phyloP scores from a whole-genome alignment of 2,329 filamentous ascomycete species.

The Cladosporium austrohemisphaericum region DNA sequence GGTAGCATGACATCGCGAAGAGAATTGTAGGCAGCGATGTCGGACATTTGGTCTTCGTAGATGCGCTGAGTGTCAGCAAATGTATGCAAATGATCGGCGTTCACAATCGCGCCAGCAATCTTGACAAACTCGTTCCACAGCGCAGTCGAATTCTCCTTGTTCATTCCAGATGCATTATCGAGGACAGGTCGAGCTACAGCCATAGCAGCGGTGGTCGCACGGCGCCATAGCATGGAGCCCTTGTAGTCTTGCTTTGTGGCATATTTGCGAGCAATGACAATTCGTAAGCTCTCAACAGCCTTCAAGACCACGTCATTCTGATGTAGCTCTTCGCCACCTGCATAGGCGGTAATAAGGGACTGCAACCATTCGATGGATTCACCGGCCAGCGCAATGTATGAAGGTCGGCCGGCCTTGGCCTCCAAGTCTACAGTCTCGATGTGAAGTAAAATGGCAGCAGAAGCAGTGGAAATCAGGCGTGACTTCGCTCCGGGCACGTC shows the following conservation, averaged over 20 bases:
- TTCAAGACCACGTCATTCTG: slow-evolving; percentile 61
- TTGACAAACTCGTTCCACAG: slow-evolving; percentile 61
- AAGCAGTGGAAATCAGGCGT: slow-evolving; percentile 43
- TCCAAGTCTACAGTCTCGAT: slow-evolving; percentile 45
- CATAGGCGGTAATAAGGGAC: slow-evolving; percentile 47
- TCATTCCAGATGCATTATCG: slow-evolving; percentile 39
- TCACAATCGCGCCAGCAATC: slow-evolving; percentile 37
- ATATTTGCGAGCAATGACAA: slow-evolving; percentile 76
- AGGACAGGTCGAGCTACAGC: slow-evolving; percentile 65
- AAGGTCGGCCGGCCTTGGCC: slow-evolving; percentile 53
- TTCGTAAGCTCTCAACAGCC: slow-evolving; percentile 63
- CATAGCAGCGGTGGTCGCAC: slow-evolving; percentile 68
- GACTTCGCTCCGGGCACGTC: slow-evolving; percentile 63
- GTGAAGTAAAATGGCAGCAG: slow-evolving; percentile 51
- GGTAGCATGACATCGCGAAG: slow-evolving; percentile 72
- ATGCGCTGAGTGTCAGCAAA: slow-evolving; percentile 38
- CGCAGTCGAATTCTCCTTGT: slow-evolving; percentile 37
- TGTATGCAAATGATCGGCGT: slow-evolving; percentile 34
- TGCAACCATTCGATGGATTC: slow-evolving; percentile 70
- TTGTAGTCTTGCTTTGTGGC: slow-evolving; percentile 69
- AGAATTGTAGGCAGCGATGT: slow-evolving; percentile 68
- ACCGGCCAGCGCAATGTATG: slow-evolving; percentile 87
- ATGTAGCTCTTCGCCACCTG: slow-evolving; percentile 63
- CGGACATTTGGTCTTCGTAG: slow-evolving; percentile 70
- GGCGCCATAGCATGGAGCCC: slow-evolving; percentile 70